phyloP scores from a whole-genome alignment of 1,284 basidiomycete species.

The Xerocomus nothofagi region DNA sequence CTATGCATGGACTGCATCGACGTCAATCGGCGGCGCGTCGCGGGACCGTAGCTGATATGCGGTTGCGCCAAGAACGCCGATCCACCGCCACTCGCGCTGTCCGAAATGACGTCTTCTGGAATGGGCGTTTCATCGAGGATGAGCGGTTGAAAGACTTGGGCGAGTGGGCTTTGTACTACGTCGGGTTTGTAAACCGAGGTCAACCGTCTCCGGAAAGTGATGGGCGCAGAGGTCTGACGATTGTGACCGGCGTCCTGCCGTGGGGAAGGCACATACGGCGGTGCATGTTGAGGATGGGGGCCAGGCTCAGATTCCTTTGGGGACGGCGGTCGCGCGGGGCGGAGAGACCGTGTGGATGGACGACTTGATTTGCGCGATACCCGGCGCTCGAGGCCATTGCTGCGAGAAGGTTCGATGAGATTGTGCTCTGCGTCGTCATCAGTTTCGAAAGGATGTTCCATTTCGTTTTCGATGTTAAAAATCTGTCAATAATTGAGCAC shows the following conservation, averaged over 20 bases:
- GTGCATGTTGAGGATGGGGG: background rate
- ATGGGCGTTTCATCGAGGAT: slow-evolving; percentile 49
- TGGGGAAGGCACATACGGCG: slow-evolving; percentile 13
- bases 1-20: slow-evolving; percentile 41
- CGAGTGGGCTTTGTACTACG: slow-evolving; percentile 53
- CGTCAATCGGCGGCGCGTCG: slow-evolving; percentile 53
- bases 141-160: slow-evolving; percentile 71
- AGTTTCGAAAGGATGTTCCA: slow-evolving; percentile 3
- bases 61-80: slow-evolving; percentile 13
- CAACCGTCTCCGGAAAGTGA: slow-evolving; percentile 43
- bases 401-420: slow-evolving; percentile 16
- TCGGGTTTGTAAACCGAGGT: slow-evolving; percentile 45
- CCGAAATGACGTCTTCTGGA: slow-evolving; percentile 33
- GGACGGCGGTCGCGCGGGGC: slow-evolving; percentile 9
- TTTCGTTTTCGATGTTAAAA: slow-evolving; percentile 66
- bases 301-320: slow-evolving; percentile 23
- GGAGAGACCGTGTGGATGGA: slow-evolving; percentile 28
- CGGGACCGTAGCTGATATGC: slow-evolving; percentile 55
- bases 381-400: slow-evolving; percentile 30
- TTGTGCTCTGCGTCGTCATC: slow-evolving; percentile 14
- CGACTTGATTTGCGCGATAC: slow-evolving; percentile 36
- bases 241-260: slow-evolving; percentile 7
- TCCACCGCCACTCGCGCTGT: slow-evolving; percentile 13
- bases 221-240: slow-evolving; percentile 24
- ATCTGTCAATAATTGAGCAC: slow-evolving; percentile 46